A percentile compares a stretch with the other conserved stretches of the same genome.
These are phyloP conservation scores for Nadsonia starkeyi-henricii DNA, from an alignment of 1,139 yeast genomes.

Conservation along the genomic window DNA sequence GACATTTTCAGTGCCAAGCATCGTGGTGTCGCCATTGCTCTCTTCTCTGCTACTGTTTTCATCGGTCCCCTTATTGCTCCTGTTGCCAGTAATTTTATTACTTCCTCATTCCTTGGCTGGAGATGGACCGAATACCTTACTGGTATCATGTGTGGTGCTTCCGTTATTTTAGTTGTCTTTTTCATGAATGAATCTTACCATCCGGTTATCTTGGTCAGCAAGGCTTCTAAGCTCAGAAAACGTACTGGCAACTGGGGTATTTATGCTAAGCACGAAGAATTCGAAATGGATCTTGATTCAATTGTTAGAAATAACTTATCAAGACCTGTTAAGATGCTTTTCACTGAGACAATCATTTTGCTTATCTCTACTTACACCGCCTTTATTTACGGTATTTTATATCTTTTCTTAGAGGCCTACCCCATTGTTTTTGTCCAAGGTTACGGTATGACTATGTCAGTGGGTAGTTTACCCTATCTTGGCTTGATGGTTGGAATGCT, in stretches of 20 bases:
- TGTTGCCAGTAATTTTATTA: conserved; percentile 25
- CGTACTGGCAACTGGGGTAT: conserved; percentile 59
- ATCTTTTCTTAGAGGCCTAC: conserved; percentile 63
- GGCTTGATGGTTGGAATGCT: conserved; percentile 38
- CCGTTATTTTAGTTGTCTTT: conserved; percentile 23
- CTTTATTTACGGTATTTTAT: conserved; percentile 71
- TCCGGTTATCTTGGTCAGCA: conserved; percentile 28
- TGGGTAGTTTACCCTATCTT: conserved; percentile 37
- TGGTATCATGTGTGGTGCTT: conserved; percentile 33
- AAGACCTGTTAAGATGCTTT: conserved; percentile 57
- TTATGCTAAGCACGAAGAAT: conserved; percentile 70
- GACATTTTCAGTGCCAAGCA: conserved; percentile 48
- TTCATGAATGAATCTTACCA: conserved; percentile 36
- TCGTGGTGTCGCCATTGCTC: conserved; percentile 58
- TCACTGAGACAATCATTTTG: conserved; percentile 60
- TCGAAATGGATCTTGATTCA: conserved; percentile 44
- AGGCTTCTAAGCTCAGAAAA: conserved; percentile 36
- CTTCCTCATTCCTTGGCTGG: conserved; percentile 34
- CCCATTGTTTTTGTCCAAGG: conserved; percentile 59
- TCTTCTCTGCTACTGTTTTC: conserved; percentile 54
- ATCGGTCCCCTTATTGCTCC: conserved; percentile 72
- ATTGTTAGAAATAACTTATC: conserved; percentile 54
- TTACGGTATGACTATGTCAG: conserved; percentile 37
- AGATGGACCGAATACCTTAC: conserved; percentile 45
- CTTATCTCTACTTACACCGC: conserved; percentile 63